Percentiles rank a stretch among this genome's conserved stretches.
Evolutionary conservation across 2,329 filamentous ascomycete species (phyloP).

Genomic region (Fusarium humuli): DNA sequence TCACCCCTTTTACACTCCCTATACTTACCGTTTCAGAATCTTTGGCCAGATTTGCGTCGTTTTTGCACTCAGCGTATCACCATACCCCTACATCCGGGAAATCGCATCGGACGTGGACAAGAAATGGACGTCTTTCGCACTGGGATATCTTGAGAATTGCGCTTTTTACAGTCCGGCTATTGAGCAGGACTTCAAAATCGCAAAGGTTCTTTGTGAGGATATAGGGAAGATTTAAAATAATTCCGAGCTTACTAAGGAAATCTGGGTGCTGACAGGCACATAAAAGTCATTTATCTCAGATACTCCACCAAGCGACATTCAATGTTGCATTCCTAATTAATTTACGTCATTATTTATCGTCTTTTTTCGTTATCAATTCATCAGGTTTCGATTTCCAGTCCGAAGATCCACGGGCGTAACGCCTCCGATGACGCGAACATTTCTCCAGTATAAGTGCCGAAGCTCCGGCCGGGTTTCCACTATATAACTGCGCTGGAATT

Average conservation of each 20-base stretch:
- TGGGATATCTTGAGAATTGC: constrained; percentile 7
- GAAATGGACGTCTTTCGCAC: constrained; percentile 24
- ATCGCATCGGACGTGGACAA: constrained; percentile 14
- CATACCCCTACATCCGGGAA: constrained; percentile 25
- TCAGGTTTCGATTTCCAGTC: background rate
- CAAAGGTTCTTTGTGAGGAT: constrained; percentile 24
- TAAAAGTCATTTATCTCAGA: background rate
- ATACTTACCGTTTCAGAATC: background rate
- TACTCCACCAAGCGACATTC: too few relatives aligned
- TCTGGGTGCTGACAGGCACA: background rate
- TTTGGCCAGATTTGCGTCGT: constrained; percentile 35
- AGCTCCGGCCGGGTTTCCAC: background rate
- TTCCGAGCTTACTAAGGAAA: background rate
- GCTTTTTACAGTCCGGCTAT: constrained; percentile 18
- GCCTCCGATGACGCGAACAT: constrained; percentile 2
- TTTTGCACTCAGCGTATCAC: constrained; percentile 29
- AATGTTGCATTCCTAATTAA: background rate
- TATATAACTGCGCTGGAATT: background rate
- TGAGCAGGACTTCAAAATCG: constrained; percentile 33
- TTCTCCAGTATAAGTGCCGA: background rate
- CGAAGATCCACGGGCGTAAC: background rate
- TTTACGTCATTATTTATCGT: background rate
- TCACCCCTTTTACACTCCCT: too few relatives aligned
- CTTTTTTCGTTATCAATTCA: background rate
- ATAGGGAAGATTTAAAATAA: constrained; percentile 15